Evolutionary conservation across 441 rosid species (phyloP).

Genomic region (Kokia cookei): DNA sequence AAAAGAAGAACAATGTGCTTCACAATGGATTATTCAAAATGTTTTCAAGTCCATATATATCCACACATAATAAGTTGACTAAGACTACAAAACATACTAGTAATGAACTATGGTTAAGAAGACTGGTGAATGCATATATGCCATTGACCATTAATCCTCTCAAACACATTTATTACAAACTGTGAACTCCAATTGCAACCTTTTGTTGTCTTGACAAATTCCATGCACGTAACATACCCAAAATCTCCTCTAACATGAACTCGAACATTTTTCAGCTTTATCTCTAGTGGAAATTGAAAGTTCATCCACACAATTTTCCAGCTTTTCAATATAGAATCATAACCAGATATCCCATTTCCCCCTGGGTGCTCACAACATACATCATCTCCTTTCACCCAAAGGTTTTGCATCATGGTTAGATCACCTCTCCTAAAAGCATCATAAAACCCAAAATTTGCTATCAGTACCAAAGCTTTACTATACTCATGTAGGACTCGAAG

Average conservation of each 20-base stretch:
- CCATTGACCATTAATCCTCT: neutral
- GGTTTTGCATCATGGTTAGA: neutral
- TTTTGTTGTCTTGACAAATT: neutral
- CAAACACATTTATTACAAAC: neutral
- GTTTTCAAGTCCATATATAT: neutral
- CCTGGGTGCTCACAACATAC: neutral
- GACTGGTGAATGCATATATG: neutral
- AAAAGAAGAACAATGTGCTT: neutral
- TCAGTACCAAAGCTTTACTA: neutral
- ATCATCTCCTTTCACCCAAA: neutral
- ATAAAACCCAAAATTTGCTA: neutral
- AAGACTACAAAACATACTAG: neutral
- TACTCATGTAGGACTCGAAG: neutral
- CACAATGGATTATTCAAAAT: neutral
- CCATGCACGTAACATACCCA: neutral
- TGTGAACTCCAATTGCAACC: neutral
- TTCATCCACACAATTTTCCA: neutral
- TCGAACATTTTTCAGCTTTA: neutral
- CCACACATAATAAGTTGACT: neutral
- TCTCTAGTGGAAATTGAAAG: neutral
- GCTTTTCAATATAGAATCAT: neutral
- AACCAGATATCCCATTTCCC: neutral
- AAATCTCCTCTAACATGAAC: neutral
- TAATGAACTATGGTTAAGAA: neutral
- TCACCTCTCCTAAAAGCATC: neutral